Evolutionary conservation across 352 stramenopile genomes (phyloP), one percentile per base, ranked within the genome.

Genomic region (Hyaloperonospora brassicae): DNA sequence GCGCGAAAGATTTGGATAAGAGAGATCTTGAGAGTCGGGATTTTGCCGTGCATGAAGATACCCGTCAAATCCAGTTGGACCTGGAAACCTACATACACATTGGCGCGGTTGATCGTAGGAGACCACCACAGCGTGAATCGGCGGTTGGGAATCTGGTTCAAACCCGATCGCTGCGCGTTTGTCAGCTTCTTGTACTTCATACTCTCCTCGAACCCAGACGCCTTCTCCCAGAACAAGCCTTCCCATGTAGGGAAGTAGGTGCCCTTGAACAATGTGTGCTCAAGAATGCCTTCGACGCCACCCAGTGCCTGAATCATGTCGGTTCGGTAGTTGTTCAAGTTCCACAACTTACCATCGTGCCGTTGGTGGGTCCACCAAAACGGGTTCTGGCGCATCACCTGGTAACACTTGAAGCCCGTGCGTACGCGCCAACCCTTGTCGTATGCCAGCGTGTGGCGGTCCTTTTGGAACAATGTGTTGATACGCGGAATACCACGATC

Each of bases 41-140:
- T 99, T 69, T 99, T 99, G 49, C 97, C 97, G 83, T 99, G 97
- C 97, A 99, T 99, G 75, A 99, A 99, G 61, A 99, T 99, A 70
- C 97, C 97, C 14, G 97, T 99, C 47, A 99, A 64, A 83, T 99
- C 97, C 38, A 99, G 76, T 70, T 99, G 97, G 41, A 99, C 97
- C 66, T 99, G 97, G 76, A 99, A 99, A 48, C 97, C 97, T 52
- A 99, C 96, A 71, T 99, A 99, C 43, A 99, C 97, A 72, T 99
- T 99, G 0, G 97, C 97, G 48, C 97, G 91, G 68, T 99, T 99
- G 75, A 99, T 99, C 11, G 97, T 99, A 22, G 97, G 97, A 7
- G 95, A 98, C 97, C 97, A 99, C 97, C 97, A 99, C 23, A 99
- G 70, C 39, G 97, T 99, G 72, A 99, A 99, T 42, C 97, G 94